These are phyloP conservation scores for Triticum urartu DNA, from an alignment of 176 grass and related monocot species.

Conservation along the genomic window DNA sequence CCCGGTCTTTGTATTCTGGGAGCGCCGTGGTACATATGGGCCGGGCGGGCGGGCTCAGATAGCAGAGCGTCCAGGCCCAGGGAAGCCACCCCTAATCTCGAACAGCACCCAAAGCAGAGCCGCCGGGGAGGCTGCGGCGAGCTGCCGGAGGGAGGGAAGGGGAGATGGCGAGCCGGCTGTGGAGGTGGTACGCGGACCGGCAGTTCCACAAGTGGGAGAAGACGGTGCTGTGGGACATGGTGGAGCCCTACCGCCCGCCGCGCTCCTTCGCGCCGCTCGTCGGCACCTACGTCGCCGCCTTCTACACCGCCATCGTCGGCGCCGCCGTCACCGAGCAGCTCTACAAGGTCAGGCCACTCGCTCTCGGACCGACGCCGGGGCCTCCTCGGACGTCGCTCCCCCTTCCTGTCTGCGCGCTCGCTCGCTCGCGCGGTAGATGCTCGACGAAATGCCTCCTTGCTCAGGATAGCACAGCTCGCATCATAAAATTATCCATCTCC, in stretches of 20 bases:
- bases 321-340: conserved; percentile 89
- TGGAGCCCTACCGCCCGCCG: conserved; percentile 80
- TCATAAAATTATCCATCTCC: too few species aligned
- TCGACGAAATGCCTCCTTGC: conserved; percentile 32
- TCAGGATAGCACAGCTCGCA: not conserved
- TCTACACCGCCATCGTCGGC: conserved; percentile 87
- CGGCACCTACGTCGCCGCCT: conserved; percentile 78
- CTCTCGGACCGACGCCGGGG: not conserved
- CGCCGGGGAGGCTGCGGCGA: conserved; percentile 1
- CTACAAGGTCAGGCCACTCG: conserved; percentile 49
- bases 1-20: conserved; percentile 17
- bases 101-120: too few species aligned
- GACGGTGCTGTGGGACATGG: conserved; percentile 96
- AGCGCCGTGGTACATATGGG: not conserved
- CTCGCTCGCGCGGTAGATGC: not conserved
- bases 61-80: not conserved
- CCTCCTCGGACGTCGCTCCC: not conserved
- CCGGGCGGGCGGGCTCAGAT: not conserved
- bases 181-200: conserved; percentile 94
- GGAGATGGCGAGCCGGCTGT: conserved; percentile 69
- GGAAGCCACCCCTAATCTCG: too few species aligned
- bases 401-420: not conserved
- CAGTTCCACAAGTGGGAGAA: conserved; percentile 92
- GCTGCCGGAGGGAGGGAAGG: not conserved
- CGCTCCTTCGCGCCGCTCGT: conserved; percentile 76